Evolutionary conservation across 495 filamentous ascomycete species (phyloP).

Genomic region (Hypoxylon crocopeplum): DNA sequence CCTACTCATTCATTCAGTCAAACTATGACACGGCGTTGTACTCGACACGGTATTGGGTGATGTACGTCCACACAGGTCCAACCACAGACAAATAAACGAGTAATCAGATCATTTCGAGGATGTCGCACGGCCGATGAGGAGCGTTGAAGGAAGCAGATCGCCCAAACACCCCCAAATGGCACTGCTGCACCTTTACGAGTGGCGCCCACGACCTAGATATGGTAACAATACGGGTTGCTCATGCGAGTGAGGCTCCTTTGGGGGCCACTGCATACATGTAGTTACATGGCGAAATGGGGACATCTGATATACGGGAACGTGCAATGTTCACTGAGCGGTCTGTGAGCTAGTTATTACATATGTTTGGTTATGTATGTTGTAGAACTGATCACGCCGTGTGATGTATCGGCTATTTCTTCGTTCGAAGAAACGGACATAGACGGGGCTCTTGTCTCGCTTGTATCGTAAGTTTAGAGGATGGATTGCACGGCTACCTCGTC

Average conservation of each 20-base stretch:
- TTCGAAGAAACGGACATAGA: not conserved
- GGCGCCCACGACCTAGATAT: not conserved
- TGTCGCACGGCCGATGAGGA: not conserved
- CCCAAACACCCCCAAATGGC: not conserved
- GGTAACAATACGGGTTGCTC: not conserved
- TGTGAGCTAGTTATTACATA: not conserved
- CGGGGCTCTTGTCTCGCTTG: not conserved
- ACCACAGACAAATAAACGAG: not conserved
- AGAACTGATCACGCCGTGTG: not conserved
- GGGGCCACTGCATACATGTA: not conserved
- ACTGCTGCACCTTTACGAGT: not conserved
- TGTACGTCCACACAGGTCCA: too few species aligned
- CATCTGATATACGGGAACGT: constrained; percentile 7
- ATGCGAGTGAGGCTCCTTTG: not conserved
- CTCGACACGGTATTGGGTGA: not conserved
- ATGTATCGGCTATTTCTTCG: not conserved
- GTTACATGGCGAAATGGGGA: constrained; percentile 14
- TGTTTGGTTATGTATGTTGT: too few species aligned
- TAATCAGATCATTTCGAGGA: not conserved
- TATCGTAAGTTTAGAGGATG: not conserved
- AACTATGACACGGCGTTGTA: not conserved
- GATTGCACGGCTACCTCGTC: not conserved
- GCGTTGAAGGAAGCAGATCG: not conserved
- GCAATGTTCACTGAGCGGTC: constrained; percentile 1
- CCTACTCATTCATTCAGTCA: constrained; percentile 4